Evolutionary conservation across 106 monocot genomes (phyloP), one percentile per base, ranked within the genome.

Genomic region (Posidonia australis): DNA sequence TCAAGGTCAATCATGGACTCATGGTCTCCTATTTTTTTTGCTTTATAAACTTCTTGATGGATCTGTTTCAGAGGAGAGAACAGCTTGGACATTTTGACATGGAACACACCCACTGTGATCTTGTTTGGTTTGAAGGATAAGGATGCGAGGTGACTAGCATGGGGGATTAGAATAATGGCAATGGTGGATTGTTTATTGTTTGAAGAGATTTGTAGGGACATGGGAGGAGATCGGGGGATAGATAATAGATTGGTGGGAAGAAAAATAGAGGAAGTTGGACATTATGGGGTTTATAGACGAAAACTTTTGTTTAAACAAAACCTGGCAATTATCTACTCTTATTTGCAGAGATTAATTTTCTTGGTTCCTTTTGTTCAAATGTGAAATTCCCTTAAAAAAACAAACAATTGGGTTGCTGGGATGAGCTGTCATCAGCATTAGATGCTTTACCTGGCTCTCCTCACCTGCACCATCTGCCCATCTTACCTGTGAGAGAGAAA

Each of bases 381-480:
- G 20, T 20, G 22, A 11, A 54, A n/a, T n/a, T n/a, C n/a, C n/a
- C n/a, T n/a, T n/a, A 22, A 17, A 54, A 54, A 23, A 11, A 19
- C 3, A 42, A 4, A 16, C 61, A n/a, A 62, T 18, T 36, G 28
- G 61, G 20, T 32, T 26, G 61, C 1, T 43, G 74, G 65, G 57
- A 72, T 77, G 80, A 84, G 84, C 77, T 84, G 84, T 74, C 84
- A 67, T 71, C 61, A 72, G 81, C 81, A 81, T 78, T 80, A 78
- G 84, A 84, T 84, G 80, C 84, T 68, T 72, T 68, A 48, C 67
- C 81, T 78, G 81, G 71, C 80, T 72, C 68, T 67, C 74, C 69
- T 67, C 74, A 27, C 57, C 70, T 68, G 56, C 58, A 60, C 62
- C 64, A 51, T 44, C 70, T 44, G 28, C 51, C n/a, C 36, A 36